phyloP scores from a whole-genome alignment of 1,284 basidiomycete genomes.

The Leccinum griseonigrum region DNA sequence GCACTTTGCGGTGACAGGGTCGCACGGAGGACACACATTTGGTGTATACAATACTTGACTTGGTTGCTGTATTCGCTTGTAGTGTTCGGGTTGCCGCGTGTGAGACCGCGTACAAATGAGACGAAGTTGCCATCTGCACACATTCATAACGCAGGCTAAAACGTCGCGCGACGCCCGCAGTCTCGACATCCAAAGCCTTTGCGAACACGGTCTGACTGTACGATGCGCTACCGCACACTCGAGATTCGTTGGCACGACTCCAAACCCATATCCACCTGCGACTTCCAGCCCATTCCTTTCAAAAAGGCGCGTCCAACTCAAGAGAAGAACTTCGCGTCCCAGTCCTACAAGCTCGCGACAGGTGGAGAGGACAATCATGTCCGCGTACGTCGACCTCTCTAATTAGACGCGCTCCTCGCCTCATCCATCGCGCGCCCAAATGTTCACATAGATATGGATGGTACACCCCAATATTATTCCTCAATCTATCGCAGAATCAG shows the following conservation, averaged over 20 bases:
- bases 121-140: conserved; percentile 7
- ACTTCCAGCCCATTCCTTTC: conserved; percentile 82
- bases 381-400: conserved; percentile 58
- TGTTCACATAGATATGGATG: conserved; percentile 76
- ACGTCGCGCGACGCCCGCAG: conserved; percentile 6
- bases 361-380: conserved; percentile 98
- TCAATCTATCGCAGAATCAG: conserved; percentile 54
- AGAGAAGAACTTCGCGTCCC: conserved; percentile 56
- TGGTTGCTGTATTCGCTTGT: conserved; percentile 3
- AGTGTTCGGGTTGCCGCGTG: conserved; percentile 12
- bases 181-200: conserved; percentile 3
- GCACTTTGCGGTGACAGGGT: conserved; percentile 31
- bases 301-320: conserved; percentile 73
- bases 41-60: conserved; percentile 9
- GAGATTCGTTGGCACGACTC: conserved; percentile 95
- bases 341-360: conserved; percentile 88
- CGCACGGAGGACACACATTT: conserved; percentile 4
- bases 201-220: not conserved
- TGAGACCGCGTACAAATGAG: conserved; percentile 17
- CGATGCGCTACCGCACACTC: conserved; percentile 80
- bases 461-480: conserved; percentile 88
- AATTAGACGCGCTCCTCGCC: conserved; percentile 10
- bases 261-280: conserved; percentile 91
- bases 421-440: conserved; percentile 9
- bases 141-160: conserved; percentile 3